Base-by-base conservation (phyloP, 495 filamentous ascomycete species). In the Lentithecium fluviatile region DNA sequence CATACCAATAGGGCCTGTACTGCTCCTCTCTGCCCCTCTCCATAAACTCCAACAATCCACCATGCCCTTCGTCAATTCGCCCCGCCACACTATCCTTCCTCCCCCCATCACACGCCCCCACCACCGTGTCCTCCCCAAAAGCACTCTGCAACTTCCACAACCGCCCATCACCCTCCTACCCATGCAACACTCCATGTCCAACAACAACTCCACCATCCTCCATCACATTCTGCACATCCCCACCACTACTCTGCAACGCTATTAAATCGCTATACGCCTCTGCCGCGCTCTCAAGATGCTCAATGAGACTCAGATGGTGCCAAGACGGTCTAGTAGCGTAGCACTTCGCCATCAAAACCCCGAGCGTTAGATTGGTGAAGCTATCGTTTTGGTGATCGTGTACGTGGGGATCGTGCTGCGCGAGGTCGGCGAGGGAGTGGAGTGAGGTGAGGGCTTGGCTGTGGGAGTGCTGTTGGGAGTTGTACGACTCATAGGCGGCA, bases 141-240 rank as follows among this genome's bases (percentile, higher is more conserved):
- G 34, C 40, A 45, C 40, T 58, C 58, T 66, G 64, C 38, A 66
- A 23, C 53, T 66, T 66, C 64, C 64, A 66, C 17, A 62, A 7
- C 29, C 42, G 58, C 13, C 40, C 17, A 19, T 43, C 49, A 4
- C 38, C 0, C n/a, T 45, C 20, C 15, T 20, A 40, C 15, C 19
- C 40, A 25, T 59, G 61, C 42, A 64, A 29, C 2, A 64, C 40
- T 2, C 61, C 55, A 45, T 58, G 54, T 20, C 54, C 55, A 0
- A 43, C 40, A 43, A 6, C 40, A 10, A 32, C 10, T 10, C 29
- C 29, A 10, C 29, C n/a, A n/a, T n/a, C n/a, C n/a, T n/a, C 10
- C 29, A 32, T 32, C 29, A 32, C 29, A 10, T 3, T 21, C 34
- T 20, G 7, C 29, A 17, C 50, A 0, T 53, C 1, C 50, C 23